phyloP scores from a whole-genome alignment of 108 stramenopile genomes.

The Heterococcus sp. region DNA sequence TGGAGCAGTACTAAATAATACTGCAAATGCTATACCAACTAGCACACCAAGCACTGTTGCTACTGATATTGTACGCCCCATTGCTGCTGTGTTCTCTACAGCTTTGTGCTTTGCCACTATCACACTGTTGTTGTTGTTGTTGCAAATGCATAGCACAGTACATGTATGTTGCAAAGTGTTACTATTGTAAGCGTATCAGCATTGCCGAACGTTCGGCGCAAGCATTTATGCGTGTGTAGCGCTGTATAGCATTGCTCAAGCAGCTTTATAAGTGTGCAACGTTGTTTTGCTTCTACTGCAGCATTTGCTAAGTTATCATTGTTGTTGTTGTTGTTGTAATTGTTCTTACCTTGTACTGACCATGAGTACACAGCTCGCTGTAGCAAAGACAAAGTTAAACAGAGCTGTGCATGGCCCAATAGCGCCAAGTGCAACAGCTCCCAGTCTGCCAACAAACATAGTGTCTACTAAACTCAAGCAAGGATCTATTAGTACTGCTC shows the following conservation, averaged over 20 bases:
- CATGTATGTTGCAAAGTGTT: background rate
- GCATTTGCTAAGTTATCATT: background rate
- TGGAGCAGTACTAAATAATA: conserved; percentile 3
- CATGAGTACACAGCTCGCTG: conserved; percentile 41
- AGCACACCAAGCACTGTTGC: conserved; percentile 12
- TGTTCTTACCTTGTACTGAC: conserved; percentile 2
- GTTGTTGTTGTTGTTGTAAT: background rate
- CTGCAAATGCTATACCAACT: conserved; percentile 1
- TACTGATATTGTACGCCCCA: conserved; percentile 20
- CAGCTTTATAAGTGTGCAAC: background rate
- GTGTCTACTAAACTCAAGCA: conserved; percentile 45
- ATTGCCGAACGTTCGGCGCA: background rate
- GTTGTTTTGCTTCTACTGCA: background rate
- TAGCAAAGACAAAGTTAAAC: conserved; percentile 33
- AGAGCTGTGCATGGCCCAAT: conserved; percentile 40
- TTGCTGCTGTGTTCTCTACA: conserved; percentile 6
- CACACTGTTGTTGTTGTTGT: background rate
- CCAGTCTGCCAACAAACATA: conserved; percentile 40
- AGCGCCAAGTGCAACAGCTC: conserved; percentile 33
- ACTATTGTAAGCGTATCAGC: background rate
- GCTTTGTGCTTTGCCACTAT: background rate
- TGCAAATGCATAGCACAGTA: background rate
- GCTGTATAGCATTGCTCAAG: background rate
- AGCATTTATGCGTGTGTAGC: background rate
- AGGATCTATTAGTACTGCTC: conserved; percentile 44